Percentiles rank a stretch among this genome's conserved stretches.
Conservation (phyloP, 441 rosid genomes). For the Eutrema salsugineum region DNA sequence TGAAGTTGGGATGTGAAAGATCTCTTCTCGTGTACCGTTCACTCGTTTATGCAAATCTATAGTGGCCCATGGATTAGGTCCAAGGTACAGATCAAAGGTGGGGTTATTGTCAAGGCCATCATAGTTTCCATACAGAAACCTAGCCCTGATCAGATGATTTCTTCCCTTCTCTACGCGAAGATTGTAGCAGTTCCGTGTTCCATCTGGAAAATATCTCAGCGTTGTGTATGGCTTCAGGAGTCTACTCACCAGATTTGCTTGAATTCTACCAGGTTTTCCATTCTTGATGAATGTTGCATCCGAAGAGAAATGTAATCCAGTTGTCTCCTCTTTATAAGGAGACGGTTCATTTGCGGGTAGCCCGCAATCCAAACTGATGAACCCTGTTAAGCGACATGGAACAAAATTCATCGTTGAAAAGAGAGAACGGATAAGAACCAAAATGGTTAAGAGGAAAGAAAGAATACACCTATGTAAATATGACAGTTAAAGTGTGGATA, state of each 20-base stretch:
- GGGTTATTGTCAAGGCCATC: conserved; percentile 11
- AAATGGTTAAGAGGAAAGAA: neutral
- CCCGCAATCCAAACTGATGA: conserved; percentile 26
- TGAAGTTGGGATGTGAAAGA: conserved; percentile 26
- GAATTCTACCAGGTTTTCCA: neutral
- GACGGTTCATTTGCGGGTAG: conserved; percentile 3
- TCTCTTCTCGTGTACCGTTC: conserved; percentile 26
- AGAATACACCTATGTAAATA: neutral
- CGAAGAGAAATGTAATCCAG: neutral
- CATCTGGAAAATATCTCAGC: conserved; percentile 40
- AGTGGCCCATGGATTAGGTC: conserved; percentile 19
- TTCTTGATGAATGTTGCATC: conserved; percentile 17
- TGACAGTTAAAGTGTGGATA: neutral
- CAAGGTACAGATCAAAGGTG: conserved; percentile 14
- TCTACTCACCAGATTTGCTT: neutral
- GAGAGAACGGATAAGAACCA: neutral
- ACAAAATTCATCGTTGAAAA: neutral
- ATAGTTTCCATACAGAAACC: conserved; percentile 43
- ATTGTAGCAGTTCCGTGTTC: conserved; percentile 43
- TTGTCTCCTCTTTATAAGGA: neutral
- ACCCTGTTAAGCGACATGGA: neutral
- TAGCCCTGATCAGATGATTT: conserved; percentile 24
- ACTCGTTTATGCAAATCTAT: neutral
- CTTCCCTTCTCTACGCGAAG: conserved; percentile 17
- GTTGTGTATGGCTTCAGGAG: neutral